Conservation (phyloP, 495 filamentous ascomycete species). For the Aspergillus heteromorphus region DNA sequence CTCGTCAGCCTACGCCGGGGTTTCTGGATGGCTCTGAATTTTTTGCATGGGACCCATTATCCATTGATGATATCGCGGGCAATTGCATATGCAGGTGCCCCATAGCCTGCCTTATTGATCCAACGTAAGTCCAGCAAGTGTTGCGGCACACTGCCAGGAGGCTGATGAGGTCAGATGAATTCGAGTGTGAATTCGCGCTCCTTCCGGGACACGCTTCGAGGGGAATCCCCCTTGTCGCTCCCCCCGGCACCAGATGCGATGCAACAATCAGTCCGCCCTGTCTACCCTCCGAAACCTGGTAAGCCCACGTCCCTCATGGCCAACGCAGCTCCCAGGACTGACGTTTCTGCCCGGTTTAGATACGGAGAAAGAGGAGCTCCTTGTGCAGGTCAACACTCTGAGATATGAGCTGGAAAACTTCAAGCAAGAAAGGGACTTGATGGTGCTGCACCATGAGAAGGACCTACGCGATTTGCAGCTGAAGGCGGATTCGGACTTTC, state of each 20-base stretch:
- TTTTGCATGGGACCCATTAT: neutral
- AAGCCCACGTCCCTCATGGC: neutral
- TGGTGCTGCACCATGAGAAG: slow-evolving; percentile 69
- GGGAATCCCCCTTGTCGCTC: slow-evolving; percentile 29
- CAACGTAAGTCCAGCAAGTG: neutral
- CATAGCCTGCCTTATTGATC: neutral
- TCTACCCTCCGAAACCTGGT: slow-evolving; percentile 26
- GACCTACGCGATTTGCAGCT: slow-evolving; percentile 70
- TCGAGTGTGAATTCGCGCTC: slow-evolving; percentile 26
- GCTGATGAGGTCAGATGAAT: slow-evolving; percentile 25
- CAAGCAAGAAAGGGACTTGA: slow-evolving; percentile 81
- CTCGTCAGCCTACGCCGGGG: neutral
- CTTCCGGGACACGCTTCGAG: slow-evolving; percentile 28
- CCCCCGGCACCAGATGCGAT: slow-evolving; percentile 20
- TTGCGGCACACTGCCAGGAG: neutral
- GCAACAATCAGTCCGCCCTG: slow-evolving; percentile 28
- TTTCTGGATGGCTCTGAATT: neutral
- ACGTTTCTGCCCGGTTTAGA: slow-evolving; percentile 21
- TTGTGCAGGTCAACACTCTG: slow-evolving; percentile 61
- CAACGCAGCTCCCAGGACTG: slow-evolving; percentile 2
- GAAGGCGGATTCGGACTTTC: slow-evolving; percentile 77
- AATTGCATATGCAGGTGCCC: neutral
- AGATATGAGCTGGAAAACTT: slow-evolving; percentile 67
- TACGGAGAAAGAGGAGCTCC: slow-evolving; percentile 59
- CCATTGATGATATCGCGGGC: neutral